Conservation (phyloP, 305 asterid genomes). For the Euphrasia arctica region DNA sequence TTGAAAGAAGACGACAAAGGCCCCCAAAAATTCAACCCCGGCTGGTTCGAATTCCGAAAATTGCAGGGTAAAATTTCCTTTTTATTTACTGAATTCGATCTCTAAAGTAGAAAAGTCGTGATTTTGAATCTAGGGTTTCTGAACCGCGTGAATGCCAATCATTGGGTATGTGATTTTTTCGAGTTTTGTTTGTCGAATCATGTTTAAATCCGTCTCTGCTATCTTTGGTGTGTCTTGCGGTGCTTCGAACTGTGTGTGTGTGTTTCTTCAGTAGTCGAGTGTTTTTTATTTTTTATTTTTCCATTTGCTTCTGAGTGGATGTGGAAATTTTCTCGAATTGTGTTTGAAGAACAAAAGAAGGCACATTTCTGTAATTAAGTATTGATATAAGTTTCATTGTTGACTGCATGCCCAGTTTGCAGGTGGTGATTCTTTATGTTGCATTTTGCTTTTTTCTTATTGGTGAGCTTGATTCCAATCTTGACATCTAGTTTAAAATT, state of each 20-base stretch:
- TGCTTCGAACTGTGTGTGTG: too few relatives aligned
- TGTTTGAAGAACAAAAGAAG: too few relatives aligned
- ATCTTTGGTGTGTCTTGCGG: constrained; percentile 17
- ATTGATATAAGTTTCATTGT: too few relatives aligned
- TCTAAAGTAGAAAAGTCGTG: not conserved
- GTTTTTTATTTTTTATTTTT: too few relatives aligned
- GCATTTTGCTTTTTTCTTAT: too few relatives aligned
- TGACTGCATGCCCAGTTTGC: too few relatives aligned
- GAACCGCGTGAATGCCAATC: constrained; percentile 24
- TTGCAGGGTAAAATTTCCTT: constrained; percentile 25
- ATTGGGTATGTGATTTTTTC: constrained; percentile 17
- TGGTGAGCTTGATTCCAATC: too few relatives aligned
- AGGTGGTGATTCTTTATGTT: too few relatives aligned
- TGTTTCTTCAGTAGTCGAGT: too few relatives aligned
- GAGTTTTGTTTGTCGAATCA: constrained; percentile 19
- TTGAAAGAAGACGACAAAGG: not conserved
- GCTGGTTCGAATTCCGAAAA: constrained; percentile 28
- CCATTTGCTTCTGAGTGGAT: not conserved
- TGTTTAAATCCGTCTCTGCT: constrained; percentile 35
- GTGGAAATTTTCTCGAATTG: not conserved
- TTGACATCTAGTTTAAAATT: too few relatives aligned
- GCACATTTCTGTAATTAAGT: too few relatives aligned
- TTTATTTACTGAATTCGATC: constrained; percentile 18
- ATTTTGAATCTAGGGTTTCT: constrained; percentile 39
- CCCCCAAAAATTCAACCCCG: constrained; percentile 22